Evolutionary conservation across 78 protist genomes (phyloP), one percentile per base, ranked within the genome.

Genomic region (Capsaspora owczarzaki): DNA sequence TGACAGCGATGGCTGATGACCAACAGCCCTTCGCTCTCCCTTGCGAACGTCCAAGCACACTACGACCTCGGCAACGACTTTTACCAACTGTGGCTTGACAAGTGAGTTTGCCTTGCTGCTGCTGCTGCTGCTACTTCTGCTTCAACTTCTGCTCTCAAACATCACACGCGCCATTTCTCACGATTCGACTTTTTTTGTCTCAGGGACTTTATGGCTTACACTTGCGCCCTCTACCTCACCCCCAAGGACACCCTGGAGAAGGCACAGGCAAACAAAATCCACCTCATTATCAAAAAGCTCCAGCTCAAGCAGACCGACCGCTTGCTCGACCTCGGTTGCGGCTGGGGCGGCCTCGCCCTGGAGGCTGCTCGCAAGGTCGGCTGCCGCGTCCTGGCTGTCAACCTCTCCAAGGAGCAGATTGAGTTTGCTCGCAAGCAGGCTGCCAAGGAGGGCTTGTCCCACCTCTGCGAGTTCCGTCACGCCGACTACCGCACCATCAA

Each of bases 61-160:
- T 56, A 56, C 66, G 66, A 56, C 66, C 33, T 56, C 66, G 66
- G 66, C 66, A 56, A 56, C 66, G 66, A 56, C n/a, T 56, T 56
- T 29, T 56, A 56, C 66, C 33, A 16, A 16, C 4, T 56, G 66
- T 56, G 12, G 33, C 66, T 56, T 6, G 66, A 56, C n/a, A 10
- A 29, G 8, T 25, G n/a, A n/a, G n/a, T n/a, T n/a, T n/a, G n/a
- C n/a, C n/a, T n/a, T n/a, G n/a, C n/a, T n/a, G n/a, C n/a, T n/a
- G n/a, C n/a, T n/a, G n/a, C n/a, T n/a, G n/a, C n/a, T n/a, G n/a
- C n/a, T n/a, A n/a, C n/a, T n/a, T n/a, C n/a, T n/a, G n/a, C n/a
- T n/a, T n/a, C n/a, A n/a, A n/a, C n/a, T n/a, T n/a, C n/a, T n/a
- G n/a, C n/a, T n/a, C n/a, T n/a, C n/a, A n/a, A n/a, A n/a, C n/a